Base-by-base conservation (phyloP, 148 eudicot species). In the Hydrangea macrophylla region DNA sequence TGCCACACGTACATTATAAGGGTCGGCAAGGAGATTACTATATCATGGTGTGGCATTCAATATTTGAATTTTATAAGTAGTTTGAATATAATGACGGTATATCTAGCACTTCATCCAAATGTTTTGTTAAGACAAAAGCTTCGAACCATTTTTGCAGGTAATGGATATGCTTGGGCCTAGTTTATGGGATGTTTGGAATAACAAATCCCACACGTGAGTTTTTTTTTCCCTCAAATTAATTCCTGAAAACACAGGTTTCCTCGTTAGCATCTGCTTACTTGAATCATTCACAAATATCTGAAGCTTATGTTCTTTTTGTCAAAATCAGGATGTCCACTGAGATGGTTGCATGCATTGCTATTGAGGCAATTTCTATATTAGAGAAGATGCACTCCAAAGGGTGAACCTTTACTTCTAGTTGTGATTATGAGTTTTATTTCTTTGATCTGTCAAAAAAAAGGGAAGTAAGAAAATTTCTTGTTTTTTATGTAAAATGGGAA, bases 81-180 rank as follows among this genome's bases (percentile, higher is more conserved):
- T 30, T n/a, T 65, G 71, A 59, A 24, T 51, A 17, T 27, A 9
- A n/a, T 33, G 1, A 75, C 3, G 11, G 25, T 31, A 9, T 59
- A 9, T 65, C 0, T 15, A 39, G 53, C 27, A 13, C 27, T 55
- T 8, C 17, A 15, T 44, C 10, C 28, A 12, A 28, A 35, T 53
- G 42, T 63, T 62, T 40, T 59, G 10, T 7, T 57, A 42, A 63
- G 60, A 53, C 3, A 22, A 35, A n/a, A 57, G 20, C 0, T 22
- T 9, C n/a, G n/a, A 30, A 25, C n/a, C 32, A 36, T 71, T 12
- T 58, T 56, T 79, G 30, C 87, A 93, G 96, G 96, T 93, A 62
- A 90, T 93, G 98, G 98, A 90, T 71, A 90, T 93, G 87, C 90
- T 93, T 27, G 98, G 98, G 24, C 98, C 98, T 22, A 93, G 98